Conservation (phyloP, 2,329 filamentous ascomycete genomes). For the Ophiostoma sp. region DNA sequence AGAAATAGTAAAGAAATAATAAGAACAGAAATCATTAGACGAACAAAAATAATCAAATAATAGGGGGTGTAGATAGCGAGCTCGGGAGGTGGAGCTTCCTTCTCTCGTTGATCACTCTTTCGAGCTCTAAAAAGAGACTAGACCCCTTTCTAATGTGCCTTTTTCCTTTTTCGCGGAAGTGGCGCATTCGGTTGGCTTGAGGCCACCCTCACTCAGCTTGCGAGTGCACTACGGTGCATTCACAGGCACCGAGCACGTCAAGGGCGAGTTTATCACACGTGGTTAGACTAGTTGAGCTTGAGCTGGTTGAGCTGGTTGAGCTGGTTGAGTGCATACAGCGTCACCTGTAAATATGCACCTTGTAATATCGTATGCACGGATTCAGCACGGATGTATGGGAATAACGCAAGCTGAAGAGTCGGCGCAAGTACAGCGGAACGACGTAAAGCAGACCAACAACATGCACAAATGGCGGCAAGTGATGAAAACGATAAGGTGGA, state of each 20-base stretch:
- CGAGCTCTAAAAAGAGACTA: not conserved
- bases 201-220: not conserved
- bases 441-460: not conserved
- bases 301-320: no score
- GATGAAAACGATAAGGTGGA: not conserved
- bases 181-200: not conserved
- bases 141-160: not conserved
- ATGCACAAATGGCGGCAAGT: not conserved
- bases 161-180: not conserved
- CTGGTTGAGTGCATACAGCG: no score
- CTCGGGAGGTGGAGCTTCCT: not conserved
- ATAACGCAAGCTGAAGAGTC: not conserved
- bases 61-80: constrained; percentile 3
- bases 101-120: no score
- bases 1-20: not conserved
- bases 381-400: not conserved
- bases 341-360: not conserved
- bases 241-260: not conserved
- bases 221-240: not conserved
- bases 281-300: not conserved
- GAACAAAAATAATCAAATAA: not conserved
- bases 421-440: not conserved
- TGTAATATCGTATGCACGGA: not conserved
- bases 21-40: not conserved
- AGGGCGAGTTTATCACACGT: not conserved